Evolutionary conservation across 352 stramenopile species (phyloP).

Genomic region (Pythium sp.): DNA sequence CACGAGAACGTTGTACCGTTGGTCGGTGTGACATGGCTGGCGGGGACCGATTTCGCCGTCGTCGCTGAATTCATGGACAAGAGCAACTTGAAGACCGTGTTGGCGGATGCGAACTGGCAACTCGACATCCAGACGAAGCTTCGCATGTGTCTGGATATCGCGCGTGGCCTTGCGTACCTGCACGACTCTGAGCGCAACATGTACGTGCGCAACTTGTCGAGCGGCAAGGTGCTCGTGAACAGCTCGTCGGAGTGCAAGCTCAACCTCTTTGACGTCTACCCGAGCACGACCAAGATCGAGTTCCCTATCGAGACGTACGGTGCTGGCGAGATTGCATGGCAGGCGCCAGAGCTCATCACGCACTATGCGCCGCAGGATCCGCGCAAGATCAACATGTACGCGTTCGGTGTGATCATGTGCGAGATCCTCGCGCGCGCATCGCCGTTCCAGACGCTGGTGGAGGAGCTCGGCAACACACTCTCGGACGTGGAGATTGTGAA

Average conservation of each 20-base stretch:
- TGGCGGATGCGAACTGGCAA: constrained; percentile 50
- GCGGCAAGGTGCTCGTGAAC: constrained; percentile 57
- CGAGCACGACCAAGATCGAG: constrained; percentile 29
- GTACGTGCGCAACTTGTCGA: constrained; percentile 46
- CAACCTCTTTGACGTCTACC: constrained; percentile 54
- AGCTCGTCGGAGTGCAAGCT: constrained; percentile 46
- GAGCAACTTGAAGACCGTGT: constrained; percentile 56
- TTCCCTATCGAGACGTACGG: constrained; percentile 32
- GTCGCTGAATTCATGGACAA: constrained; percentile 79
- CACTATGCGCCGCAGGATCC: constrained; percentile 39
- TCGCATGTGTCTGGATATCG: constrained; percentile 70
- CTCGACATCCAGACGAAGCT: constrained; percentile 54
- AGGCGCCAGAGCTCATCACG: constrained; percentile 53
- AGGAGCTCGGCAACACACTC: constrained; percentile 48
- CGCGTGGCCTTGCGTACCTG: constrained; percentile 58
- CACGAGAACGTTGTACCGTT: not conserved
- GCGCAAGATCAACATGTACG: constrained; percentile 56
- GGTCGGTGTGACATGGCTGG: constrained; percentile 12
- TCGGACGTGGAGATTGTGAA: constrained; percentile 48
- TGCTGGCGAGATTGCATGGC: constrained; percentile 47
- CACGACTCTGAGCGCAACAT: constrained; percentile 48
- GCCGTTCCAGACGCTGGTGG: constrained; percentile 46
- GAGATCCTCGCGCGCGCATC: constrained; percentile 49
- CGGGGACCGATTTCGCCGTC: constrained; percentile 69
- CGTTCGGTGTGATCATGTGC: constrained; percentile 55